These are phyloP conservation scores for Parasitella parasitica DNA, from an alignment of 371 early-diverging fungal genomes.

Conservation along the genomic window DNA sequence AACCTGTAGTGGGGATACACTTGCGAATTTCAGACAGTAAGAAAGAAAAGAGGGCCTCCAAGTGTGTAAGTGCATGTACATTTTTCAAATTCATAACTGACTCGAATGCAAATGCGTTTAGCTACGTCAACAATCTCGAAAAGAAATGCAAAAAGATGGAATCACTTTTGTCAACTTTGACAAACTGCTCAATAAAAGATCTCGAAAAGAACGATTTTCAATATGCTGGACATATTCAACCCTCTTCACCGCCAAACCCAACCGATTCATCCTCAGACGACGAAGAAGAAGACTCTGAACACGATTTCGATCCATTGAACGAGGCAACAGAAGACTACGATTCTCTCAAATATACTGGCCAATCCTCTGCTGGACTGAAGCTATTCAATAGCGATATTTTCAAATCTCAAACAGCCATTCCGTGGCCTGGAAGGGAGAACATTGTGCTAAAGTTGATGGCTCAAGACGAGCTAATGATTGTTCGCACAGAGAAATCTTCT, in stretches of 20 bases:
- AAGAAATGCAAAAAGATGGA: slow-evolving; percentile 52
- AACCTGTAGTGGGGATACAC: slow-evolving; percentile 43
- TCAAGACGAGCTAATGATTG: slow-evolving; percentile 45
- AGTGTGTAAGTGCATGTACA: slow-evolving; percentile 33
- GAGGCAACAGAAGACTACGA: slow-evolving; percentile 36
- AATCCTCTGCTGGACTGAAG: slow-evolving; percentile 38
- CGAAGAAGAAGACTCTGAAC: background rate
- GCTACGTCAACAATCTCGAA: slow-evolving; percentile 50
- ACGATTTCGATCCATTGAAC: background rate
- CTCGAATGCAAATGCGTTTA: background rate
- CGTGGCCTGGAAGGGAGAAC: slow-evolving; percentile 43
- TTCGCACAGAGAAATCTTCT: slow-evolving; percentile 22
- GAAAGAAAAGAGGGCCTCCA: slow-evolving; percentile 53
- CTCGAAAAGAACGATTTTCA: slow-evolving; percentile 38
- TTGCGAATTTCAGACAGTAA: slow-evolving; percentile 45
- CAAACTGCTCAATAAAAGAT: slow-evolving; percentile 39
- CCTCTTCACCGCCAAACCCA: background rate
- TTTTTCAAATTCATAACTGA: background rate
- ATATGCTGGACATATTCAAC: slow-evolving; percentile 8
- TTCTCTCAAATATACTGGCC: slow-evolving; percentile 43
- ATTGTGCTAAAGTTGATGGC: slow-evolving; percentile 37
- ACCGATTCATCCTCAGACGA: background rate
- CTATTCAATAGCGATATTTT: slow-evolving; percentile 33
- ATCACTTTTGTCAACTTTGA: slow-evolving; percentile 32
- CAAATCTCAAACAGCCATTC: slow-evolving; percentile 30